Base-by-base conservation (phyloP, 2,329 filamentous ascomycete genomes). In the Colletotrichum phormii region DNA sequence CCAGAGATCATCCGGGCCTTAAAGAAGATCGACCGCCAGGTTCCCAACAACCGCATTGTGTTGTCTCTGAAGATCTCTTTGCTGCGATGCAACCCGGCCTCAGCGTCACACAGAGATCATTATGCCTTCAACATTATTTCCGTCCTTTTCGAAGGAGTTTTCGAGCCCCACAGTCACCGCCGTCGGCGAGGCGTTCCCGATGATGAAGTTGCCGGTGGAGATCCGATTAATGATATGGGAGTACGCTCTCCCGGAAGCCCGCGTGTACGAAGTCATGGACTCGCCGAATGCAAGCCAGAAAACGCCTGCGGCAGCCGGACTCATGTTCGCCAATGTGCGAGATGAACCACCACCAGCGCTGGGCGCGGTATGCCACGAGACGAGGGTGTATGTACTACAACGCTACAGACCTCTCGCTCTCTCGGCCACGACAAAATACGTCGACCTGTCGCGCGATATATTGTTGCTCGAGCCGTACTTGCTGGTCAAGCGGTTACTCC, bases 401-500 rank as follows among this genome's bases (percentile, higher is more conserved):
- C 82, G 81, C 65, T 87, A 86, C 77, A 82, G 82, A 65, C 83
- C 85, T 13, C 78, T 87, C 59, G 83, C 80, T 1, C 81, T 87
- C 58, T 84, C 84, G 7, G 76, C 77, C 35, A 85, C 84, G n/a
- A 85, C 86, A 61, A 87, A 87, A 75, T 84, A 82, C 55, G 80
- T 87, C 72, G 84, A 87, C 73, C 80, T 86, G 11, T 79, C 81
- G 35, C 82, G 85, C 42, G 85, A 87, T 72, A 82, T 87, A 49
- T 77, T 87, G 42, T 78, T 87, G 29, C 82, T 87, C 42, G 85
- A 87, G 74, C 85, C 85, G 1, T 87, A 86, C 75, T 79, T 87
- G 9, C 83, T 86, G 61, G 83, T 86, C 75, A 84, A 86, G 77
- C 80, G 84, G 62, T 79, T 87, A 24, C 80, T 86, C 72, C 85